These are phyloP conservation scores for Spinellus fusiger DNA, from an alignment of 192 early-diverging fungal genomes.

Conservation along the genomic window DNA sequence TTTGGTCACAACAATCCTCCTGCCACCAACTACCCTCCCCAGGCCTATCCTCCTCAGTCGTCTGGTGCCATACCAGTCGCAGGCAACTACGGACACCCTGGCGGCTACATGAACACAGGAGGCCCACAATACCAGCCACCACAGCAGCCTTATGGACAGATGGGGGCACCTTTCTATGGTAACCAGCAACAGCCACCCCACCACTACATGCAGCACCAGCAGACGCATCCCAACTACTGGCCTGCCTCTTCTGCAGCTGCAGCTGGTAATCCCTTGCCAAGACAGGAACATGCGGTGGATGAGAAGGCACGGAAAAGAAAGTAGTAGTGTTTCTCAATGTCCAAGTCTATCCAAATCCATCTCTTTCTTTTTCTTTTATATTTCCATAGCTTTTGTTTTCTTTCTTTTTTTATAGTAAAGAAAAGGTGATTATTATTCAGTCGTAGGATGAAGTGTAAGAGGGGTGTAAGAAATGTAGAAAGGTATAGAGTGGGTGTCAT, in stretches of 20 bases:
- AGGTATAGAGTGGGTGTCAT: no score
- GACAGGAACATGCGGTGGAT: background rate
- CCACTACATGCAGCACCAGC: slow-evolving; percentile 1
- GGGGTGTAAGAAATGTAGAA: no score
- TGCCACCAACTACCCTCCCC: background rate
- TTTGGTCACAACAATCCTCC: background rate
- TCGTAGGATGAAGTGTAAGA: no score
- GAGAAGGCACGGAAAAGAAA: background rate
- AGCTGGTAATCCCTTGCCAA: background rate
- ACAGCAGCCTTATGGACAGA: slow-evolving; percentile 2
- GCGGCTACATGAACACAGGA: background rate
- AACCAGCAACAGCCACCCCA: slow-evolving; percentile 1
- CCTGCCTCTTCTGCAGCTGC: background rate
- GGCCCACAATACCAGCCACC: background rate
- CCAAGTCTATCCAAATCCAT: background rate
- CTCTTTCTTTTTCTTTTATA: background rate
- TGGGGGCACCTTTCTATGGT: background rate
- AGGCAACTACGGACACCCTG: background rate
- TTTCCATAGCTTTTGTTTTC: background rate
- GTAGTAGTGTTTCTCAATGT: no score
- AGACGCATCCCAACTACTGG: slow-evolving; percentile 10
- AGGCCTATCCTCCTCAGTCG: background rate
- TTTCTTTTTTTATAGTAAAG: background rate
- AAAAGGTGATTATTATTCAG: no score
- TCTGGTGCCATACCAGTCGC: background rate